Base-by-base conservation (phyloP, 2,329 filamentous ascomycete genomes). In the Aspergillus luchuensis region DNA sequence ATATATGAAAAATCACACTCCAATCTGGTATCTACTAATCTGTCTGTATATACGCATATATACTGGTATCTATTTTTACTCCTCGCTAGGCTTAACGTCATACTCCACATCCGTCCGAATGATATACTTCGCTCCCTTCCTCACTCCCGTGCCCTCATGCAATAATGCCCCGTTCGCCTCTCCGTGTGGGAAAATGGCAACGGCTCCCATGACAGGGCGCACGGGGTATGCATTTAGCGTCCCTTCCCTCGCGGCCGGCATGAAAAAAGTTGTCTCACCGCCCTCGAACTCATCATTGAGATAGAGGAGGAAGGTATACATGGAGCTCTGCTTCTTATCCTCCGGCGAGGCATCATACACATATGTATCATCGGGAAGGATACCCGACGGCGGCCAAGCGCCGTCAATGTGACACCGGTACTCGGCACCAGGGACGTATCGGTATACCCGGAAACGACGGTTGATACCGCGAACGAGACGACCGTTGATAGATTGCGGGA, bases 101-200 rank as follows among this genome's bases (percentile, higher is more conserved):
- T 90, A 91, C 72, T 89, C 84, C 4, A 91, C 85, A 71, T 91
- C 89, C 0, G 88, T 90, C 58, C 89, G 75, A 48, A 91, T 90
- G 1, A 91, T 86, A 69, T 91, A 91, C 72, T 85, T 85, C 0
- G 86, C 85, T 0, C 86, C 87, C 66, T 84, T 85, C n/a, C 82
- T 80, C 0, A 91, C 89, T 0, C 89, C 88, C 0, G 89, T 90
- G 0, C 89, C 89, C 69, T 91, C 89, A 66, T 91, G 89, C 60
- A 91, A 68, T 57, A 90, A 71, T 5, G 87, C 87, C 0, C 87
- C 87, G 43, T 83, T 83, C 0, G 85, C 82, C 66, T 91, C 88
- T 0, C 88, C 89, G 58, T 91, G 89, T 0, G 89, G 88, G 63
- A 91, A 91, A 3, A 91, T 79, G 0, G 87, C 87, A 0, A 89